Evolutionary conservation across 2,329 filamentous ascomycete species (phyloP), one percentile per base, ranked within the genome.

Genomic region (Cladophialophora immunda): DNA sequence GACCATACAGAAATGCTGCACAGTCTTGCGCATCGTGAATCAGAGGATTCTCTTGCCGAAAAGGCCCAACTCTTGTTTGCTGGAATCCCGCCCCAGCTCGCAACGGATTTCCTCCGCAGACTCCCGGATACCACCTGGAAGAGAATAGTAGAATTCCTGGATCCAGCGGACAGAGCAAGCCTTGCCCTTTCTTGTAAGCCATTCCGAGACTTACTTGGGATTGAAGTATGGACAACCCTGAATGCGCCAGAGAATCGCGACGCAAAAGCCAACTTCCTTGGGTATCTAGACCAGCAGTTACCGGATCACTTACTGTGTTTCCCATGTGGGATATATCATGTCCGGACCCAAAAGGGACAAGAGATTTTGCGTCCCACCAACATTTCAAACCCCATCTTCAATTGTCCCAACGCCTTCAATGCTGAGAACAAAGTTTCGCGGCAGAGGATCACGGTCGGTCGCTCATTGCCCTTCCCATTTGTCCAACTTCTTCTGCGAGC

Each of bases 231-330:
- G 74, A 59, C 25, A 19, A 34, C 45, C 41, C 55, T 70, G 8
- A 75, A 71, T 4, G 62, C 73, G 8, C 80, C 83, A 3, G 74
- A 80, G 6, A 84, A 87, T 70, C 76, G 75, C 53, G 70, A 79
- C 4, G 75, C 84, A 65, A 83, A 82, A 58, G 77, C 82, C 54
- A 76, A 82, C 3, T 87, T 89, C 72, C 79, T 89, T 4, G 73
- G 80, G 13, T 74, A 76, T 2, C 79, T 88, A 72, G 86, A 89
- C 67, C 73, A 76, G 13, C 74, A 80, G 17, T 77, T 87, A 19
- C 86, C 87, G 2, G 78, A 81, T 38, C 85, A 89, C 71, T 79
- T 89, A 6, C 81, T 89, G 62, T 89, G 87, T 75, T 86, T 87
- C 72, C 81, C 83, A 4, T 89, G 87, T 73, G 81, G 77, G 15